Percentiles rank a stretch among this genome's conserved stretches.
Evolutionary conservation across 371 early-diverging fungal genomes (phyloP).

Genomic region (Mortierella polycephala): DNA sequence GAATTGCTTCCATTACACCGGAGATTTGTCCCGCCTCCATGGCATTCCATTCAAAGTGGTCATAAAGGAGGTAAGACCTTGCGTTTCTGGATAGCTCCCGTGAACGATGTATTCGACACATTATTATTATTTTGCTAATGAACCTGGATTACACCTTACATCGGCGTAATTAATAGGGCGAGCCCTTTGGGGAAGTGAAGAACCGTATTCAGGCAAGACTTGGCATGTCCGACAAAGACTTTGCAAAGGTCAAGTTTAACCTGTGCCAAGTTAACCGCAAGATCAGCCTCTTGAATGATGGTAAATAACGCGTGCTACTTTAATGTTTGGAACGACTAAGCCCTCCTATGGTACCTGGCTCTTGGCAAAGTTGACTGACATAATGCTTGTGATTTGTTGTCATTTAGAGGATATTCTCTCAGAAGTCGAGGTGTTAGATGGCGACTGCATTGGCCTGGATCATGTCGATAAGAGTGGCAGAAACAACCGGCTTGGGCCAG

Average conservation of each 20-base stretch:
- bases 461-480: conserved; percentile 78
- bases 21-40: conserved; percentile 74
- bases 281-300: conserved; percentile 30
- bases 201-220: conserved; percentile 75
- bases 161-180: conserved; percentile 61
- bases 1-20: conserved; percentile 80
- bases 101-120: not conserved
- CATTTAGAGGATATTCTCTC: conserved; percentile 62
- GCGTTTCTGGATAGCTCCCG: not conserved
- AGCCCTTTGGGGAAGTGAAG: conserved; percentile 76
- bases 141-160: too few species aligned
- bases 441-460: conserved; percentile 80
- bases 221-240: conserved; percentile 89
- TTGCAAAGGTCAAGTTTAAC: conserved; percentile 78
- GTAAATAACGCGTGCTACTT: conserved; percentile 7
- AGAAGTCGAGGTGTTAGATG: conserved; percentile 57
- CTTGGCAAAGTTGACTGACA: not conserved
- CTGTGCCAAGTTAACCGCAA: conserved; percentile 40
- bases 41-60: conserved; percentile 86
- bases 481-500: conserved; percentile 62
- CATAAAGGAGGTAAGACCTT: conserved; percentile 62
- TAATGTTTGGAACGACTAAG: too few species aligned
- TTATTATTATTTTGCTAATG: not conserved
- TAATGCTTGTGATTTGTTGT: not conserved
- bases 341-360: not conserved